A percentile compares a stretch with the other conserved stretches of the same genome.
These are phyloP conservation scores for Aspergillus aculeatus DNA, from an alignment of 2,329 filamentous ascomycete species.

Conservation along the genomic window DNA sequence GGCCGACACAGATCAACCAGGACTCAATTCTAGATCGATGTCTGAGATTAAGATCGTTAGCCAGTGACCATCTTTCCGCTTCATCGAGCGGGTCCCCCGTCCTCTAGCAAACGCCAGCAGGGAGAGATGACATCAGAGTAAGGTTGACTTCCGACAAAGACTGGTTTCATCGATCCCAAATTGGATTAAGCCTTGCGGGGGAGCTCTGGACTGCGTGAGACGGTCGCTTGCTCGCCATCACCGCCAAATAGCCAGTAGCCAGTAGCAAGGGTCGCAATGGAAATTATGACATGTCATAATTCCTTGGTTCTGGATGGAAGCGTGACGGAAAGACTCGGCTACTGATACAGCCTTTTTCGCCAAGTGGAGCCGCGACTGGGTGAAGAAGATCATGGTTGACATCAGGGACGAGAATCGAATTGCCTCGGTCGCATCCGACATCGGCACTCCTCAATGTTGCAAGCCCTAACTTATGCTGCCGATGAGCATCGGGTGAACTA, in stretches of 20 bases:
- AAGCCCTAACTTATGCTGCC: neutral
- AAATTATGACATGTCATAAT: neutral
- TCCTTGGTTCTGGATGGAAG: neutral
- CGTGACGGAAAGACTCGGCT: neutral
- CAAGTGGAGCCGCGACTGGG: neutral
- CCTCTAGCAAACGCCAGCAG: neutral
- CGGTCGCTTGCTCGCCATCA: neutral
- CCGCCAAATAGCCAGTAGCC: neutral
- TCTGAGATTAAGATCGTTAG: neutral
- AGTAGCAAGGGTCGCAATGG: neutral
- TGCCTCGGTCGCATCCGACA: neutral
- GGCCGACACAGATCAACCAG: neutral
- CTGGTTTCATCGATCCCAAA: neutral
- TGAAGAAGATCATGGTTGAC: neutral
- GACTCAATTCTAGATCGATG: neutral
- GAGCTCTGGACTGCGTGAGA: neutral
- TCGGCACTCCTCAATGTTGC: neutral
- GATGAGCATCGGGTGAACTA: too few relatives aligned
- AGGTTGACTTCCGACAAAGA: too few relatives aligned
- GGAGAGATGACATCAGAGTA: neutral
- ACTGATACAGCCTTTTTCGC: neutral
- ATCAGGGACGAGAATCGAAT: neutral
- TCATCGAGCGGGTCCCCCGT: neutral
- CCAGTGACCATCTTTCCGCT: neutral
- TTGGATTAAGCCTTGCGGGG: neutral